A percentile compares a stretch with the other conserved stretches of the same genome.
Evolutionary conservation across 257 asterid species (phyloP).

Genomic region (Vinca minor): DNA sequence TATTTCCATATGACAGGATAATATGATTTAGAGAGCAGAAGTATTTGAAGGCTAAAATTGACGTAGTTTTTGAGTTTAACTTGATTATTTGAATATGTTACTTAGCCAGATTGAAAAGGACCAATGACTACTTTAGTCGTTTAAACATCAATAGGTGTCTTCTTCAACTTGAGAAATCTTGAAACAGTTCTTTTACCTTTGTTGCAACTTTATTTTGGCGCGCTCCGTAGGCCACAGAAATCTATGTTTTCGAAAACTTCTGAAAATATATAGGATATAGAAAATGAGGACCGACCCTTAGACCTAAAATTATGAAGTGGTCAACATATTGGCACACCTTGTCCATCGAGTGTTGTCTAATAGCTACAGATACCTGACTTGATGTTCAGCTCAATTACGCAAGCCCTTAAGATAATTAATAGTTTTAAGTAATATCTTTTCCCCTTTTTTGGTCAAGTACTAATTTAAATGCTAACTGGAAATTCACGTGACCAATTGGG

Average conservation of each 20-base stretch:
- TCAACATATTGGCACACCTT: background rate
- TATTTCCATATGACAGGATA: background rate
- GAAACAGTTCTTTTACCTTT: slow-evolving; percentile 1
- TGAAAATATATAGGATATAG: background rate
- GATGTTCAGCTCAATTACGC: background rate
- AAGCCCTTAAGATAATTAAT: background rate
- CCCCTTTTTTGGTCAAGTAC: background rate
- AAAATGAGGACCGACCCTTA: background rate
- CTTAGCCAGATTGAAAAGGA: background rate
- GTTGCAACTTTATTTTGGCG: background rate
- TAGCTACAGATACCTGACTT: background rate
- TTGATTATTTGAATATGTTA: background rate
- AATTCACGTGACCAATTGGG: background rate
- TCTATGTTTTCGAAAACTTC: background rate
- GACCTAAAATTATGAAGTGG: background rate
- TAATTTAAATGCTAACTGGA: background rate
- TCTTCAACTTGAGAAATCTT: slow-evolving; percentile 2
- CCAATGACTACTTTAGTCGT: background rate
- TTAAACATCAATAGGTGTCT: background rate
- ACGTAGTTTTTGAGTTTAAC: background rate
- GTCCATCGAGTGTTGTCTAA: background rate
- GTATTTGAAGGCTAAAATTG: background rate
- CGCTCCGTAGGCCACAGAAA: background rate
- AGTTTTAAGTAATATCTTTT: background rate
- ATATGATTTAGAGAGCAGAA: background rate